Evolutionary conservation across 805 yeast species (phyloP).

Genomic region (Ogataea siamensis): DNA sequence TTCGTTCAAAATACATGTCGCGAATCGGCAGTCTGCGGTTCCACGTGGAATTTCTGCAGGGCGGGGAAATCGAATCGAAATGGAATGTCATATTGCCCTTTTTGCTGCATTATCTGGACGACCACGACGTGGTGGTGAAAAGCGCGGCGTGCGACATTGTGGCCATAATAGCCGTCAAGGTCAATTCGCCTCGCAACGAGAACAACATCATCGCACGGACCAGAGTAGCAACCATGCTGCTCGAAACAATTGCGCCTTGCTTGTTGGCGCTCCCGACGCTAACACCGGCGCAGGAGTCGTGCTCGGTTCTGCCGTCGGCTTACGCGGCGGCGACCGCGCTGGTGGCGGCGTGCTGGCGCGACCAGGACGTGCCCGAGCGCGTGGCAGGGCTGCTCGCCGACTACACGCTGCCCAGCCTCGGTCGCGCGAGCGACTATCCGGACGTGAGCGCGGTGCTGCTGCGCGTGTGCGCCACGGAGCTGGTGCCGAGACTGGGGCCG

Average conservation of each 20-base stretch:
- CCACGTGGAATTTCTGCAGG: conserved; percentile 8
- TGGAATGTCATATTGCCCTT: conserved; percentile 31
- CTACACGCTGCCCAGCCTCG: conserved; percentile 28
- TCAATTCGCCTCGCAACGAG: not conserved
- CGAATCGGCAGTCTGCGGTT: conserved; percentile 14
- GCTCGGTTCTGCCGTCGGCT: conserved; percentile 21
- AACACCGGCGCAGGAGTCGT: conserved; percentile 27
- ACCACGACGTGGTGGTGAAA: conserved; percentile 28
- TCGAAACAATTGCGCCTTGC: conserved; percentile 27
- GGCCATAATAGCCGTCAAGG: conserved; percentile 11
- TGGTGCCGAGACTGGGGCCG: conserved; percentile 16
- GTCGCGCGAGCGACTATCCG: conserved; percentile 28
- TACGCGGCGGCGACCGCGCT: conserved; percentile 23
- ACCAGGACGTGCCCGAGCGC: conserved; percentile 13
- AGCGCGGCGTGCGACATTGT: conserved; percentile 22
- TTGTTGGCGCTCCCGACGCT: conserved; percentile 31
- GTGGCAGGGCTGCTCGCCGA: conserved; percentile 27
- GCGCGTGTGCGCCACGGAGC: conserved; percentile 10
- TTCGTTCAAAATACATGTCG: conserved; percentile 19
- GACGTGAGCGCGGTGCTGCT: conserved; percentile 19
- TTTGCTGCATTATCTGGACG: conserved; percentile 29
- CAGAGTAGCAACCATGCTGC: conserved; percentile 24
- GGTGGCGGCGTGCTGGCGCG: conserved; percentile 7
- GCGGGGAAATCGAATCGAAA: conserved; percentile 16
- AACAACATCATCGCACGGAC: conserved; percentile 20